Evolutionary conservation across 2,329 filamentous ascomycete genomes (phyloP).

Genomic region (Atkinsonella texensis): DNA sequence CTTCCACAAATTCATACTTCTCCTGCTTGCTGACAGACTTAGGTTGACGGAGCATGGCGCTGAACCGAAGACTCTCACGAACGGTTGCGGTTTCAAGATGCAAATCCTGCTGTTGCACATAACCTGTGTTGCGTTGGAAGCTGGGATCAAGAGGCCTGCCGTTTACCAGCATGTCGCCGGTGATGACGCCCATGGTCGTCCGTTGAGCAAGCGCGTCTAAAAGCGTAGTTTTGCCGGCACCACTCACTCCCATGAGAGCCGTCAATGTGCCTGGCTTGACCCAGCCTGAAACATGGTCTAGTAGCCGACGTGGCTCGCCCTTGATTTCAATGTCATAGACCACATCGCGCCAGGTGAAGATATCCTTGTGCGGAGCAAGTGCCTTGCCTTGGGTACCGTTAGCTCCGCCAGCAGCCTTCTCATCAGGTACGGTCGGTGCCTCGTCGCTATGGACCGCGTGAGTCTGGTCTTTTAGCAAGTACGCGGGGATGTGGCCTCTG

Average conservation of each 20-base stretch:
- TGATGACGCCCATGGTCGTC: conserved; percentile 49
- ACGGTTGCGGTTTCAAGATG: conserved; percentile 65
- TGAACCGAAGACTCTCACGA: conserved; percentile 41
- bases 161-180: conserved; percentile 55
- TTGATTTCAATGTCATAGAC: conserved; percentile 65
- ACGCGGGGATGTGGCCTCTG: conserved; percentile 36
- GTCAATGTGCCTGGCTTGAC: conserved; percentile 82
- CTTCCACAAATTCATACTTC: conserved; percentile 50
- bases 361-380: conserved; percentile 34
- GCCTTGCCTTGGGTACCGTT: conserved; percentile 14
- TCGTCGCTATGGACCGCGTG: conserved; percentile 19
- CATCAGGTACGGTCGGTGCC: conserved; percentile 13
- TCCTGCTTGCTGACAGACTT: conserved; percentile 39
- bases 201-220: conserved; percentile 33
- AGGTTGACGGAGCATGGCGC: conserved; percentile 46
- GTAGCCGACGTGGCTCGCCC: conserved; percentile 52
- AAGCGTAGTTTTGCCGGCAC: conserved; percentile 32
- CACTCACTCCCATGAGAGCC: conserved; percentile 56
- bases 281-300: conserved; percentile 77
- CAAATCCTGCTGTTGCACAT: conserved; percentile 87
- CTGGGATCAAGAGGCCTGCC: conserved; percentile 41
- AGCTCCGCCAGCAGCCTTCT: conserved; percentile 7
- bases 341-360: conserved; percentile 72
- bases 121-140: conserved; percentile 65
- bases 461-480: conserved; percentile 22